Percentiles rank a stretch among this genome's conserved stretches.
phyloP scores from a whole-genome alignment of 2,329 filamentous ascomycete genomes.

The Salinomyces thailandicus region DNA sequence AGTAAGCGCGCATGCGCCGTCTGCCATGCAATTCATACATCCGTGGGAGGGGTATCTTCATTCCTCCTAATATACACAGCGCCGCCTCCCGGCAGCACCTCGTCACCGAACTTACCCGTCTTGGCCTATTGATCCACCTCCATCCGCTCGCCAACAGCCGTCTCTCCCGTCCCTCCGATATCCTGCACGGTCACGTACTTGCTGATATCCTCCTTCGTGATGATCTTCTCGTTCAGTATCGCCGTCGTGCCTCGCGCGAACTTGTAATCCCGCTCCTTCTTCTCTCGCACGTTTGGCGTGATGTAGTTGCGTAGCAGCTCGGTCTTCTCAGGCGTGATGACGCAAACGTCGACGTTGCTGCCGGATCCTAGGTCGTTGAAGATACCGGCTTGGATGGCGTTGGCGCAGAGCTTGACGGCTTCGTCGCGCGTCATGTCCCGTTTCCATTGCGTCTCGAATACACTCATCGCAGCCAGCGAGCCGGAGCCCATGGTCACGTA shows the following conservation, averaged over 20 bases:
- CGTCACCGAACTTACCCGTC: background rate
- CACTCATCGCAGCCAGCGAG: slow-evolving; percentile 90
- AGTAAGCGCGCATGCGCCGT: background rate
- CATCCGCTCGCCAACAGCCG: slow-evolving; percentile 54
- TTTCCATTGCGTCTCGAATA: slow-evolving; percentile 97
- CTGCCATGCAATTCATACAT: background rate
- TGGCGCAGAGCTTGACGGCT: slow-evolving; percentile 69
- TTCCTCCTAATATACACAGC: background rate
- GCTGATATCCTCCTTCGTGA: slow-evolving; percentile 84
- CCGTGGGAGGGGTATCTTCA: background rate
- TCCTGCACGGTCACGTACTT: slow-evolving; percentile 92
- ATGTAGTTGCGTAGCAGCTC: slow-evolving; percentile 87
- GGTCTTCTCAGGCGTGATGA: slow-evolving; percentile 93
- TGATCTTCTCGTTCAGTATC: slow-evolving; percentile 90
- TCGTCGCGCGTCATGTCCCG: slow-evolving; percentile 62
- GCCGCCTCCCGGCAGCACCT: background rate
- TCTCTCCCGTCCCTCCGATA: slow-evolving; percentile 48
- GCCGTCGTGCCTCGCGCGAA: slow-evolving; percentile 91
- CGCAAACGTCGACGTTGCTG: slow-evolving; percentile 91
- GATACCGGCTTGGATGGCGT: slow-evolving; percentile 92
- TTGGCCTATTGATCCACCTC: slow-evolving; percentile 44
- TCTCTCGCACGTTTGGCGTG: slow-evolving; percentile 79
- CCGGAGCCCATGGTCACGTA: slow-evolving; percentile 99
- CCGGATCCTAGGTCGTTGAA: slow-evolving; percentile 97
- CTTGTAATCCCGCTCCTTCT: slow-evolving; percentile 87